phyloP scores from a whole-genome alignment of 2,329 filamentous ascomycete genomes.

The Paecilomyces niveus region DNA sequence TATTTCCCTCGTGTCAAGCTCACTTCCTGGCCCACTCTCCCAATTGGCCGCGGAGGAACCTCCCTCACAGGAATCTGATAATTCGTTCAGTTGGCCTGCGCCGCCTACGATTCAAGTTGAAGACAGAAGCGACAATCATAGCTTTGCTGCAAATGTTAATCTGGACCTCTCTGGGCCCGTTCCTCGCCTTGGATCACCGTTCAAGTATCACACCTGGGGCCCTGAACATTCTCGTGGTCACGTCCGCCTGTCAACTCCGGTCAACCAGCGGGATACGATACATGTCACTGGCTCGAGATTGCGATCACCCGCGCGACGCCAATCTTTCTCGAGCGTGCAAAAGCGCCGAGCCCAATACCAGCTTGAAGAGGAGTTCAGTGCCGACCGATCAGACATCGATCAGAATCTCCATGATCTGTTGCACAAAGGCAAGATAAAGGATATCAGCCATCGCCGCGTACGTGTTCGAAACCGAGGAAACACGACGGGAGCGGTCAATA shows the following conservation, averaged over 20 bases:
- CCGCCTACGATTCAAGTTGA: background rate
- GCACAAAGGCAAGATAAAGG: slow-evolving; percentile 30
- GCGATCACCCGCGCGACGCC: slow-evolving; percentile 49
- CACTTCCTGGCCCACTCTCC: slow-evolving; percentile 29
- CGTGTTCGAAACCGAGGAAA: slow-evolving; percentile 57
- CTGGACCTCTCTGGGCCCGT: slow-evolving; percentile 18
- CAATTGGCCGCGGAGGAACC: slow-evolving; percentile 24
- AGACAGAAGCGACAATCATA: background rate
- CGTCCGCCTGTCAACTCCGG: slow-evolving; percentile 21
- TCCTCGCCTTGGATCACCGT: slow-evolving; percentile 43
- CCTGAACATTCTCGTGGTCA: slow-evolving; percentile 31
- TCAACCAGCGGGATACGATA: slow-evolving; percentile 36
- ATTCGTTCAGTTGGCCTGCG: slow-evolving; percentile 32
- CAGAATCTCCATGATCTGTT: slow-evolving; percentile 29
- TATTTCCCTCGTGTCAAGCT: slow-evolving; percentile 37
- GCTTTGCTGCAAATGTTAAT: slow-evolving; percentile 3
- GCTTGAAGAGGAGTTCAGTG: slow-evolving; percentile 45
- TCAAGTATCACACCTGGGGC: slow-evolving; percentile 44
- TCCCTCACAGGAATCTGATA: slow-evolving; percentile 14
- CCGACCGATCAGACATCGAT: slow-evolving; percentile 31
- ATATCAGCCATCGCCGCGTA: slow-evolving; percentile 49
- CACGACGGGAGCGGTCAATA: slow-evolving; percentile 51
- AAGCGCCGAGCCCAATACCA: slow-evolving; percentile 53
- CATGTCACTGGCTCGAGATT: slow-evolving; percentile 37
- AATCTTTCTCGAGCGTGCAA: slow-evolving; percentile 47